phyloP scores from a whole-genome alignment of 129 eudicot species.

The Deinandra increscens region DNA sequence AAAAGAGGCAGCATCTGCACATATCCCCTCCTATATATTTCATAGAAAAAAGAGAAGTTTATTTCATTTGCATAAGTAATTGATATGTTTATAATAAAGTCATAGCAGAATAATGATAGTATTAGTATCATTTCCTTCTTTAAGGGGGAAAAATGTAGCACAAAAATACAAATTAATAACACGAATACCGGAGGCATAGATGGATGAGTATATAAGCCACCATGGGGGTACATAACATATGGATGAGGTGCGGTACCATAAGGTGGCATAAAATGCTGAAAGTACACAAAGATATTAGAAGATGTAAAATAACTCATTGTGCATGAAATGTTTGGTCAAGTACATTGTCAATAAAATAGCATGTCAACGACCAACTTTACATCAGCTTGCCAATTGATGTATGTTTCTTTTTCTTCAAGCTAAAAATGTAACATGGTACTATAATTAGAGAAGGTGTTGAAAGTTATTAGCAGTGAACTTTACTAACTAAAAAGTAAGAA shows the following conservation, averaged over 20 bases:
- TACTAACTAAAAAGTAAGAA: not conserved
- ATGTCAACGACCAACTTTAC: not conserved
- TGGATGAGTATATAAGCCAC: slow-evolving; percentile 92
- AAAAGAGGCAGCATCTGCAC: slow-evolving; percentile 99
- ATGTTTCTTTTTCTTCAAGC: too few species aligned
- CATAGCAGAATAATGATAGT: slow-evolving; percentile 12
- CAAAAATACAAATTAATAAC: not conserved
- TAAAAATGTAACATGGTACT: too few species aligned
- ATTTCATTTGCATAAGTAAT: slow-evolving; percentile 44
- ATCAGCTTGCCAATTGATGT: not conserved
- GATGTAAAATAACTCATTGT: slow-evolving; percentile 7
- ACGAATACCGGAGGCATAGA: slow-evolving; percentile 34
- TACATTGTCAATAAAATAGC: not conserved
- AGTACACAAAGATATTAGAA: slow-evolving; percentile 22
- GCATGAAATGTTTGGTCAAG: not conserved
- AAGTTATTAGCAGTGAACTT: not conserved
- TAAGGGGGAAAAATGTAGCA: not conserved
- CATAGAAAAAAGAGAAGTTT: not conserved
- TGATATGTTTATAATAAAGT: slow-evolving; percentile 14
- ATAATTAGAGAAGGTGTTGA: not conserved
- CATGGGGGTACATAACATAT: slow-evolving; percentile 97
- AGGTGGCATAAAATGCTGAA: slow-evolving; percentile 95
- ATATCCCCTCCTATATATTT: slow-evolving; percentile 70
- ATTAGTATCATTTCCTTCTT: not conserved
- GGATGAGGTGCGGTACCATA: slow-evolving; percentile 99